phyloP scores from a whole-genome alignment of 1,139 yeast genomes.

The Komagataea norvegica region DNA sequence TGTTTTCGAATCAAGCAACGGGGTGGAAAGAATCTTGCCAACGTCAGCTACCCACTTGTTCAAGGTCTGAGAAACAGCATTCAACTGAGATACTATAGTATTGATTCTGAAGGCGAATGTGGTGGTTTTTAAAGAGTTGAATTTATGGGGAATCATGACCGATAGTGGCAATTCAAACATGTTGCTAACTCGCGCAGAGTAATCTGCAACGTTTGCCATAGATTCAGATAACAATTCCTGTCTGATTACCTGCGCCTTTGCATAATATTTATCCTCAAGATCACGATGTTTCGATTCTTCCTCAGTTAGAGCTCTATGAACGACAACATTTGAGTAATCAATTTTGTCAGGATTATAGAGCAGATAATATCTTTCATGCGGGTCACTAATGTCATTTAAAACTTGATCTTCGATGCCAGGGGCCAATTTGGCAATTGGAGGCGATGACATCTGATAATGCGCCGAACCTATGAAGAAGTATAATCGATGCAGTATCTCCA shows the following conservation, averaged over 20 bases:
- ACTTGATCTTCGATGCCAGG: constrained; percentile 16
- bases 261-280: constrained; percentile 47
- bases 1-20: constrained; percentile 38
- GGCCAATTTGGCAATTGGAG: constrained; percentile 12
- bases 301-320: constrained; percentile 17
- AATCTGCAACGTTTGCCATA: constrained; percentile 25
- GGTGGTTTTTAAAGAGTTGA: constrained; percentile 17
- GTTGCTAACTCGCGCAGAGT: constrained; percentile 23
- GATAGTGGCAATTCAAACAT: constrained; percentile 23
- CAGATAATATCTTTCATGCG: constrained; percentile 3
- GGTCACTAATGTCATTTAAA: constrained; percentile 14
- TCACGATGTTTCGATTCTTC: constrained; percentile 27
- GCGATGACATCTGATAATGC: constrained; percentile 39
- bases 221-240: constrained; percentile 46
- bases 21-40: constrained; percentile 40
- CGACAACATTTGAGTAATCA: constrained; percentile 7
- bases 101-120: constrained; percentile 19
- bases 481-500: constrained; percentile 65
- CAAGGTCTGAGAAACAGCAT: constrained; percentile 52
- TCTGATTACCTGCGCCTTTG: constrained; percentile 60
- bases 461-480: constrained; percentile 80
- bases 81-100: constrained; percentile 37
- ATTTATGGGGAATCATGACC: constrained; percentile 11
- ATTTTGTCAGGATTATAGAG: not conserved
- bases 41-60: constrained; percentile 52